These are phyloP conservation scores for Erodium trifolium DNA, from an alignment of 441 rosid genomes.

Conservation along the genomic window DNA sequence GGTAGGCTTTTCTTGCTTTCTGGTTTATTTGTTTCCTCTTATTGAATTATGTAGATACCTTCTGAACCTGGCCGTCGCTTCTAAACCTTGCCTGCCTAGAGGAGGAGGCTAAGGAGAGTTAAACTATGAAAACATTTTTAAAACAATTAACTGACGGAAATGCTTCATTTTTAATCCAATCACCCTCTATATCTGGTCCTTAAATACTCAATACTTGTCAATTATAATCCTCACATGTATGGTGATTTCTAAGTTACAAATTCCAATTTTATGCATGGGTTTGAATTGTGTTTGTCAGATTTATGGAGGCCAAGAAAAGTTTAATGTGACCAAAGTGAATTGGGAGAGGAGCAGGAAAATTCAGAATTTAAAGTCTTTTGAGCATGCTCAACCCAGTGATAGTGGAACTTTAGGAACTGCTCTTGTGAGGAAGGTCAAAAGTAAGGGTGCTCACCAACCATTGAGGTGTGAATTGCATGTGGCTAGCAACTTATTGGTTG, in stretches of 20 bases:
- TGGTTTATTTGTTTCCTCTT: constrained; percentile 6
- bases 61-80: background rate
- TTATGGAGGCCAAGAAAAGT: constrained; percentile 29
- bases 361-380: constrained; percentile 19
- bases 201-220: background rate
- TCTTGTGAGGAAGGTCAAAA: constrained; percentile 37
- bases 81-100: too few species aligned
- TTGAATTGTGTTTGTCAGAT: constrained; percentile 36
- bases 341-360: constrained; percentile 23
- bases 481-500: too few species aligned
- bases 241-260: constrained; percentile 1
- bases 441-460: constrained; percentile 23
- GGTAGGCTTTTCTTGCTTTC: constrained; percentile 37
- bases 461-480: too few species aligned
- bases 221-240: background rate
- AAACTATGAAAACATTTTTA: background rate
- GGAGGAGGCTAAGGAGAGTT: background rate
- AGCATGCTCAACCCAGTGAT: constrained; percentile 28
- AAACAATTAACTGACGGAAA: background rate
- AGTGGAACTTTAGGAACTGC: constrained; percentile 32
- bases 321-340: constrained; percentile 27
- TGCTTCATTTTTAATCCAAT: background rate
- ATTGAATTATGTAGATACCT: background rate
- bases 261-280: constrained; percentile 7
- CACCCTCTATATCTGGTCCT: background rate